Percentiles rank a stretch among this genome's conserved stretches.
Conservation (phyloP, 371 early-diverging fungal species). For the Mortierella sp. region DNA sequence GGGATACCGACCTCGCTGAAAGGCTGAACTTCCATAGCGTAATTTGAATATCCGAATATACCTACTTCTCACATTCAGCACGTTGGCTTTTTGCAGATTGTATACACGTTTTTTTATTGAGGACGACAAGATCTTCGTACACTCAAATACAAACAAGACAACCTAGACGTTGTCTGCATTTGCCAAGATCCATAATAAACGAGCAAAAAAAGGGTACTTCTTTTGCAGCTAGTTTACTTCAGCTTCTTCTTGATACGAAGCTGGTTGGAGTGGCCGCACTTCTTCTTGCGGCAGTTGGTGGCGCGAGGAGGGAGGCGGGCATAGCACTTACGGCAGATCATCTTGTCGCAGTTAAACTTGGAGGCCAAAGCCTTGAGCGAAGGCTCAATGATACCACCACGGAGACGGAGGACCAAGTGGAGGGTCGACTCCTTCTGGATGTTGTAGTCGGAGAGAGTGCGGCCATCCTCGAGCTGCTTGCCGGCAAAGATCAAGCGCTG, state of each 20-base stretch:
- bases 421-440: constrained; percentile 98
- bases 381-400: constrained; percentile 98
- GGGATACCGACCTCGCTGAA: too few species aligned
- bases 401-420: constrained; percentile 98
- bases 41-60: too few species aligned
- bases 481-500: constrained; percentile 99
- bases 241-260: constrained; percentile 98
- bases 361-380: constrained; percentile 97
- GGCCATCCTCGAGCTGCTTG: constrained; percentile 99
- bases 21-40: too few species aligned
- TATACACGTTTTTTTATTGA: constrained; percentile 2
- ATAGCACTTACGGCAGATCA: constrained; percentile 99
- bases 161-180: not conserved
- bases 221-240: constrained; percentile 40
- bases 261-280: constrained; percentile 99
- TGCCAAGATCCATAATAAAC: not conserved
- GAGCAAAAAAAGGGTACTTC: not conserved
- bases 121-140: not conserved
- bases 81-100: not conserved
- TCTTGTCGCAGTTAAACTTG: constrained; percentile 99
- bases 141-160: not conserved
- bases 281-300: constrained; percentile 99
- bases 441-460: constrained; percentile 89
- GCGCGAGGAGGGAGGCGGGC: constrained; percentile 99
- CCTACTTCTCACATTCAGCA: too few species aligned